Conservation (phyloP, 371 early-diverging fungal species). For the Mucor lusitanicus region DNA sequence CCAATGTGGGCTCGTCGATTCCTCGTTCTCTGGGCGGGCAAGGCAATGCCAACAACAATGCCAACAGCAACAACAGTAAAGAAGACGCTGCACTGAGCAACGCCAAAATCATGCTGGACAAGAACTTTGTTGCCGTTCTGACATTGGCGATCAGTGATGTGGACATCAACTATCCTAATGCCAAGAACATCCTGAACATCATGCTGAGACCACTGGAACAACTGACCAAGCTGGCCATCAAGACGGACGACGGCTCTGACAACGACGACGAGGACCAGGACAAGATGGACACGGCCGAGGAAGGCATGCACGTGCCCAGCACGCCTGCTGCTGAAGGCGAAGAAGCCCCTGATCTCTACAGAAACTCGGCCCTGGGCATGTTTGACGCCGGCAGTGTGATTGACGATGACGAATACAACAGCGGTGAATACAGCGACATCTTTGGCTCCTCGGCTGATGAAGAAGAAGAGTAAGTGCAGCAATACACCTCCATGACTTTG, state of each 20-base stretch:
- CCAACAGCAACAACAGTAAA: conserved; percentile 21
- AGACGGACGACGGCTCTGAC: conserved; percentile 62
- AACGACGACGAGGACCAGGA: conserved; percentile 37
- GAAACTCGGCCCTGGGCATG: conserved; percentile 92
- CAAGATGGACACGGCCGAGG: conserved; percentile 34
- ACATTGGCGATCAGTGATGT: conserved; percentile 82
- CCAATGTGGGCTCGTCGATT: conserved; percentile 30
- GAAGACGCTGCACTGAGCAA: conserved; percentile 67
- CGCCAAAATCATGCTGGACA: conserved; percentile 89
- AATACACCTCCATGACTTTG: too few species aligned
- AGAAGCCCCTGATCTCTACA: conserved; percentile 82
- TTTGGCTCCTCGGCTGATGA: conserved; percentile 58
- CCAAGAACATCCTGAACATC: conserved; percentile 71
- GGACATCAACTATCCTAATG: conserved; percentile 88
- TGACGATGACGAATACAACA: conserved; percentile 57
- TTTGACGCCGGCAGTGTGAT: conserved; percentile 65
- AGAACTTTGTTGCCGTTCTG: conserved; percentile 79
- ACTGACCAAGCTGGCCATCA: conserved; percentile 86
- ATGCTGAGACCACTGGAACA: conserved; percentile 88
- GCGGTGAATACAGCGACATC: conserved; percentile 54
- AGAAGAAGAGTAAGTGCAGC: conserved; percentile 62
- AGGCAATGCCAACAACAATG: conserved; percentile 6
- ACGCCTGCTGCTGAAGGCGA: conserved; percentile 35
- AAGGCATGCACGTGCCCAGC: conserved; percentile 29
- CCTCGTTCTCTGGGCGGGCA: conserved; percentile 9